Percentiles rank a stretch among this genome's conserved stretches.
Conservation (phyloP, 2,329 filamentous ascomycete species). For the Sarocladium kiliense region DNA sequence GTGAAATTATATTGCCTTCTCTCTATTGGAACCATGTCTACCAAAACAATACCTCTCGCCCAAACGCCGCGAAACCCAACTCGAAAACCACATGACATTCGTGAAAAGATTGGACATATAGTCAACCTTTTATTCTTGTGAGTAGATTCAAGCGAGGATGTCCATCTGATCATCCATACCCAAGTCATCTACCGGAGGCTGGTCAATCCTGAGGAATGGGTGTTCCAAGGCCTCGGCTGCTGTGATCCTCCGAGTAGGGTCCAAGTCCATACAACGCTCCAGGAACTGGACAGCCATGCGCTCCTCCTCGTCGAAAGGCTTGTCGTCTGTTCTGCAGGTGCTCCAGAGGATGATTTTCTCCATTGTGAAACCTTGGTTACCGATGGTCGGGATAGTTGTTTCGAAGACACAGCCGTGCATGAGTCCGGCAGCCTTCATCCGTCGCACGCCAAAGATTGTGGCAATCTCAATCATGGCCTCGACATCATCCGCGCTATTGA, state of each 20-base stretch:
- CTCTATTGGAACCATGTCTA: not conserved
- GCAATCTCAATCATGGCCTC: constrained; percentile 97
- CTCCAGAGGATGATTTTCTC: constrained; percentile 97
- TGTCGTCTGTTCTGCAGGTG: constrained; percentile 65
- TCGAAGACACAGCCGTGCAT: constrained; percentile 91
- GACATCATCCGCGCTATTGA: constrained; percentile 97
- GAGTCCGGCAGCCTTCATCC: constrained; percentile 77
- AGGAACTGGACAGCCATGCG: constrained; percentile 69
- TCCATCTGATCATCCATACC: constrained; percentile 52
- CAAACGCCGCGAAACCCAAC: not conserved
- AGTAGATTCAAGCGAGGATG: constrained; percentile 24
- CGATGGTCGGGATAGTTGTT: constrained; percentile 86
- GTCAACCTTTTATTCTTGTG: not conserved
- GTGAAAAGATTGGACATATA: not conserved
- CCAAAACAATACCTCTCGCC: not conserved
- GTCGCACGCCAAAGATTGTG: constrained; percentile 81
- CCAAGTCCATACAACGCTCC: constrained; percentile 67
- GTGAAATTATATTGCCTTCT: not conserved
- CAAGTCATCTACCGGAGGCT: constrained; percentile 22
- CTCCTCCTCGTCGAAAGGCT: constrained; percentile 60
- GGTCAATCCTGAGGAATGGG: constrained; percentile 52
- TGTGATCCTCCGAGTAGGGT: constrained; percentile 68
- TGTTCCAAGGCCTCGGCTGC: constrained; percentile 70
- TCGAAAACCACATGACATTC: not conserved
- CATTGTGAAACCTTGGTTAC: constrained; percentile 75